Evolutionary conservation across 352 stramenopile genomes (phyloP), one percentile per base, ranked within the genome.

Genomic region (Pythium periplocum): DNA sequence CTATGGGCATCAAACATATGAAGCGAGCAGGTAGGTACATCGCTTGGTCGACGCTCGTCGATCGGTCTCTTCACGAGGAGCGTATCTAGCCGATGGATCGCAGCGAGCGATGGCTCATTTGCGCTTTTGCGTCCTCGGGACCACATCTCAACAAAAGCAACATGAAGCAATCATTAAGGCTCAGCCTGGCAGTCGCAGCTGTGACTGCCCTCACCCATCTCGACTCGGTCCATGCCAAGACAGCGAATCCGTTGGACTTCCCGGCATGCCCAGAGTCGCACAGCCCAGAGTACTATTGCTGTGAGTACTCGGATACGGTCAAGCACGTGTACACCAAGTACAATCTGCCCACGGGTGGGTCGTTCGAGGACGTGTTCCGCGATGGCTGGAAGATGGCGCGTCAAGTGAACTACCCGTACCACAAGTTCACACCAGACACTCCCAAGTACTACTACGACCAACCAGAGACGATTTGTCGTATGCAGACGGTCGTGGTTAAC

Each of bases 381-480:
- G 51, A 65, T 7, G 66, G 57, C 30, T 73, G 66, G 66, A 5
- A 6, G 0, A 51, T 56, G 26, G 3, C 3, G 9, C 66, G 66
- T 37, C 55, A 68, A n/a, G 55, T 73, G 37, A 73, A 71, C 49
- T 73, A 65, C 34, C 57, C 59, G 4, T 44, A 52, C 3, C 42
- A 49, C 36, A 50, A 53, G 39, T 73, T 55, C 55, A 51, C 62
- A 6, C 76, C 78, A 2, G 64, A 71, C 62, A 65, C 78, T 11
- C 76, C 76, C 6, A 66, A 55, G 49, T 87, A 80, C 64, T 56
- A 71, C 10, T 89, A 89, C 62, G 68, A 71, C 44, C 51, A 79
- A 9, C 52, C 70, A 44, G 62, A 55, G 30, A 68, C 67, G 32
- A 77, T 69, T n/a, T 89, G 78, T 41, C 75, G 78, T 4, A 43